These are phyloP conservation scores for Uronychia binucleata DNA, from an alignment of 73 alveolate species.

Conservation along the genomic window DNA sequence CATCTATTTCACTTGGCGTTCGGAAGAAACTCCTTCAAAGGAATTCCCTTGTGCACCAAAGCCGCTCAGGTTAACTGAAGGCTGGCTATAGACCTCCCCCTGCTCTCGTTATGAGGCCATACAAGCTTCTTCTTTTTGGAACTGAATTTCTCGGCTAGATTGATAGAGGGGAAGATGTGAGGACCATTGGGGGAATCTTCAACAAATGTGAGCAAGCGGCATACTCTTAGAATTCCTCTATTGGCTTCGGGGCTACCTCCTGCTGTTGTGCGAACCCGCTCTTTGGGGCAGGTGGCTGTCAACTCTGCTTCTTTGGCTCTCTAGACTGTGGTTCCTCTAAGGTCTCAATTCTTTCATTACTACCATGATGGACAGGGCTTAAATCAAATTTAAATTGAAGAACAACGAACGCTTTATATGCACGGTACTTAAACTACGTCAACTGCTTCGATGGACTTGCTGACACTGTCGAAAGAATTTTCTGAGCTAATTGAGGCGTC, in stretches of 20 bases:
- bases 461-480: not conserved
- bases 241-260: not conserved
- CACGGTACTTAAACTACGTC: not conserved
- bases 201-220: not conserved
- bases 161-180: not conserved
- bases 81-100: not conserved
- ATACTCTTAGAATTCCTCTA: not conserved
- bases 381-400: not conserved
- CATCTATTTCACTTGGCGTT: conserved; percentile 4
- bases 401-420: no score
- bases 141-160: not conserved
- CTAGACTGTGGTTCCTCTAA: not conserved
- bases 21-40: not conserved
- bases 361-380: not conserved
- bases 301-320: not conserved
- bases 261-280: not conserved
- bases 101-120: not conserved
- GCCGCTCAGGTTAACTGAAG: not conserved
- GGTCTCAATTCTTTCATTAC: not conserved
- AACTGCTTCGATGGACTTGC: not conserved
- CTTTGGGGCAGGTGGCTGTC: not conserved
- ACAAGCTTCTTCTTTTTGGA: not conserved
- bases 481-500: no score
- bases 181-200: not conserved
- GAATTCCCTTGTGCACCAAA: not conserved